A percentile compares a stretch with the other conserved stretches of the same genome.
Conservation (phyloP, 352 stramenopile genomes). For the Pythium apleroticum region DNA sequence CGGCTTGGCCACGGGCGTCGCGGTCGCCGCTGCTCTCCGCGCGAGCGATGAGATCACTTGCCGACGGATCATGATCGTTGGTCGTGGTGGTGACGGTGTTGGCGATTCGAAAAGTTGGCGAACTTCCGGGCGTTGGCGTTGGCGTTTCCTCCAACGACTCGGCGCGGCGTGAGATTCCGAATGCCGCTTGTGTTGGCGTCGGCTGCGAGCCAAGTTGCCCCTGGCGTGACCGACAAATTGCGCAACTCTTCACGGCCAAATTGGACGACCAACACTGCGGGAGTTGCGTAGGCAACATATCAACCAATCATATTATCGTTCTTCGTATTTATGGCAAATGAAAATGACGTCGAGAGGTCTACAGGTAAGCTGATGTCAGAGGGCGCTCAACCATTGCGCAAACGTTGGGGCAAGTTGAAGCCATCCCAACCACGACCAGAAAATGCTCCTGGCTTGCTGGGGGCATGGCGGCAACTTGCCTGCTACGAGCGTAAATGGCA, state of each 20-base stretch:
- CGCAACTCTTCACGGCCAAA: conserved; percentile 20
- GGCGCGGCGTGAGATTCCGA: conserved; percentile 5
- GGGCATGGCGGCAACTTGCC: no score
- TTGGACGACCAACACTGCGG: background rate
- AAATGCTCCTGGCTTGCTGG: conserved; percentile 20
- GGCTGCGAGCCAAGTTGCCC: background rate
- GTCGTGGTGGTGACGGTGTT: conserved; percentile 1
- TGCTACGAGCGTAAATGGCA: no score
- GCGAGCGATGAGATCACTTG: conserved; percentile 21
- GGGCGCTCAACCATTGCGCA: conserved; percentile 20
- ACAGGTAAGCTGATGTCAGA: conserved; percentile 17
- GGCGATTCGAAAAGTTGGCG: conserved; percentile 10
- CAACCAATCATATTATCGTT: conserved; percentile 12
- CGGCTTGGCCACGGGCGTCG: conserved; percentile 12
- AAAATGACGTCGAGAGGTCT: background rate
- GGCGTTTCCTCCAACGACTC: background rate
- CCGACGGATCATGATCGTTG: conserved; percentile 25
- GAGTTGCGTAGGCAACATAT: background rate
- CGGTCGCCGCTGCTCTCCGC: conserved; percentile 15
- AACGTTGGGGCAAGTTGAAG: conserved; percentile 30
- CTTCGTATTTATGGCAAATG: conserved; percentile 14
- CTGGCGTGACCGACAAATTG: conserved; percentile 14
- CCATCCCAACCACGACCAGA: conserved; percentile 2
- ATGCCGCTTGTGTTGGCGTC: background rate
- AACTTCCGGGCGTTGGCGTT: conserved; percentile 9